Percentiles rank a stretch among this genome's conserved stretches.
phyloP scores from a whole-genome alignment of 345 rosid genomes.

The Murraya koenigii region DNA sequence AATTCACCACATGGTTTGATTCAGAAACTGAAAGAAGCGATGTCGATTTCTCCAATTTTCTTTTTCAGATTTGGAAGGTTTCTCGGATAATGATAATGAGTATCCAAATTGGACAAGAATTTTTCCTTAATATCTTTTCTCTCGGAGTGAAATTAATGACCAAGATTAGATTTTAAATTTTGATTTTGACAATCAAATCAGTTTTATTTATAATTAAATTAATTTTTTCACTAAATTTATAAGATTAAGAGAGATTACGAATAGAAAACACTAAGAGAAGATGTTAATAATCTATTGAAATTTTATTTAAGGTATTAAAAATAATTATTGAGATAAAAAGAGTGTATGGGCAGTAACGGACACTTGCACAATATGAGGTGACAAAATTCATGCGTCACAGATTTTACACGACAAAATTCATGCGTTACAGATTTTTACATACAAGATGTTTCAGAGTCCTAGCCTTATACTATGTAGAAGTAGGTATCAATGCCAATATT shows the following conservation, averaged over 20 bases:
- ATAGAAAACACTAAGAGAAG: no score
- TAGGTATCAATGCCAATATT: slow-evolving; percentile 55
- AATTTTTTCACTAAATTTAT: no score
- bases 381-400: not conserved
- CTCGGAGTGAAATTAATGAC: no score
- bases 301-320: not conserved
- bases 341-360: not conserved
- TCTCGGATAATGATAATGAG: not conserved
- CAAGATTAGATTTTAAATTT: no score
- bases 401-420: no score
- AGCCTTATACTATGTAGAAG: slow-evolving; percentile 20
- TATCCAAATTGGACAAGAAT: no score
- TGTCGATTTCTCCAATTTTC: not conserved
- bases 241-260: no score
- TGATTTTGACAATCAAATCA: no score
- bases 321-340: not conserved
- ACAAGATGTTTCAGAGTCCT: slow-evolving; percentile 12
- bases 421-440: slow-evolving; percentile 22
- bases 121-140: no score
- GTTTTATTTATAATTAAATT: no score
- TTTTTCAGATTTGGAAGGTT: not conserved
- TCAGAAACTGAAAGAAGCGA: not conserved
- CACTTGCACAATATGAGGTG: not conserved
- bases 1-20: not conserved
- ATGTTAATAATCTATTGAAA: no score